Conservation (phyloP, 2,329 filamentous ascomycete genomes). For the Neonectria punicea region DNA sequence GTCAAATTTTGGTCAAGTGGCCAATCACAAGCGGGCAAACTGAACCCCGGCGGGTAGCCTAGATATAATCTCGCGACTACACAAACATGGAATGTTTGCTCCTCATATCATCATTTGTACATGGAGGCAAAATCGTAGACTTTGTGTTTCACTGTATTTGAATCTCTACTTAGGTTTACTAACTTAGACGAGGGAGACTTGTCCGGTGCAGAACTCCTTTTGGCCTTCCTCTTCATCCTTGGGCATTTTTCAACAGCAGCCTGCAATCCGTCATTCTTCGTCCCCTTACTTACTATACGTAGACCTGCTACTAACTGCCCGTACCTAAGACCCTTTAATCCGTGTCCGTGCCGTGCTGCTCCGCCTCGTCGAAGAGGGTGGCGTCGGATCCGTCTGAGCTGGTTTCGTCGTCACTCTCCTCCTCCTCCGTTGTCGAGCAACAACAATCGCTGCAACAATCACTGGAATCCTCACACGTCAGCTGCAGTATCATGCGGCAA, state of each 20-base stretch:
- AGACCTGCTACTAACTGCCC: background rate
- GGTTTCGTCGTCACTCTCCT: background rate
- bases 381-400: background rate
- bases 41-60: background rate
- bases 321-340: background rate
- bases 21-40: conserved; percentile 26
- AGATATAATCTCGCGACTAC: background rate
- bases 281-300: background rate
- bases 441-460: background rate
- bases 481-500: background rate
- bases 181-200: background rate
- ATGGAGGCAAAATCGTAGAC: background rate
- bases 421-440: too few species aligned
- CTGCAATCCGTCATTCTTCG: background rate
- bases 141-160: background rate
- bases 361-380: background rate
- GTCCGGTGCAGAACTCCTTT: background rate
- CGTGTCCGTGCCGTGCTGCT: background rate
- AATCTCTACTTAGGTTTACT: background rate
- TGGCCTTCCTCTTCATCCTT: background rate
- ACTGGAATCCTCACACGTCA: background rate
- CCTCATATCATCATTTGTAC: background rate
- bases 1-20: background rate
- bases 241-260: background rate
- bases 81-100: background rate